Conservation (phyloP, 1,139 yeast genomes). For the Magnusiomyces tetraspermus region DNA sequence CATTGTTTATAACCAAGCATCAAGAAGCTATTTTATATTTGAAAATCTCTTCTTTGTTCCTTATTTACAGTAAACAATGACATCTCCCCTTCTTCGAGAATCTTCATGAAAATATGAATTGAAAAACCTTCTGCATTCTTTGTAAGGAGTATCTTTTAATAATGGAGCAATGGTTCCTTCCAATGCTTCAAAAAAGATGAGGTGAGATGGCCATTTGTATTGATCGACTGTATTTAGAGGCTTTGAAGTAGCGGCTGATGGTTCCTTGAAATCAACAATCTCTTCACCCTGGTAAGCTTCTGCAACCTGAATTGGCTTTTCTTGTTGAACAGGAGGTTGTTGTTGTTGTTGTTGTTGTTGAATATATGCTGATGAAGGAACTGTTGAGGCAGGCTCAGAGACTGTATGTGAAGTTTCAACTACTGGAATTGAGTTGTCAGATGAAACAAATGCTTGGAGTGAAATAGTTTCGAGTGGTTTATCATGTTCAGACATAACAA, state of each 20-base stretch:
- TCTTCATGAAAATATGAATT: conserved; percentile 88
- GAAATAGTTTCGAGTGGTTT: no score
- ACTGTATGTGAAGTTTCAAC: neutral
- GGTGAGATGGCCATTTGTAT: conserved; percentile 59
- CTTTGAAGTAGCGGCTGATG: neutral
- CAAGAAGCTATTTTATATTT: no score
- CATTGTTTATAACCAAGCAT: no score
- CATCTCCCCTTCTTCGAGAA: conserved; percentile 64
- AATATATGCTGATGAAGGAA: neutral
- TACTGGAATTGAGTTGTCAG: no score
- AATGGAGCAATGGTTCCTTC: conserved; percentile 38
- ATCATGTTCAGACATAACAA: no score
- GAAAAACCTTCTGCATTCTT: conserved; percentile 47
- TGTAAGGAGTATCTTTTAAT: conserved; percentile 39
- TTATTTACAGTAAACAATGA: conserved; percentile 46
- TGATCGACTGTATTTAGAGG: conserved; percentile 23
- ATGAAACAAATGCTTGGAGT: no score
- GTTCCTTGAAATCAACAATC: neutral
- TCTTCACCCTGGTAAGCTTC: conserved; percentile 20
- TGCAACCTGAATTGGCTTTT: neutral
- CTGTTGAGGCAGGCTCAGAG: neutral
- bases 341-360: neutral
- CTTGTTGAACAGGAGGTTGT: neutral
- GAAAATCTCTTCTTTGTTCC: no score
- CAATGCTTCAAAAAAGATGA: conserved; percentile 63